Evolutionary conservation across 257 asterid genomes (phyloP), one percentile per base, ranked within the genome.

Genomic region (Fraxinus pennsylvanica): DNA sequence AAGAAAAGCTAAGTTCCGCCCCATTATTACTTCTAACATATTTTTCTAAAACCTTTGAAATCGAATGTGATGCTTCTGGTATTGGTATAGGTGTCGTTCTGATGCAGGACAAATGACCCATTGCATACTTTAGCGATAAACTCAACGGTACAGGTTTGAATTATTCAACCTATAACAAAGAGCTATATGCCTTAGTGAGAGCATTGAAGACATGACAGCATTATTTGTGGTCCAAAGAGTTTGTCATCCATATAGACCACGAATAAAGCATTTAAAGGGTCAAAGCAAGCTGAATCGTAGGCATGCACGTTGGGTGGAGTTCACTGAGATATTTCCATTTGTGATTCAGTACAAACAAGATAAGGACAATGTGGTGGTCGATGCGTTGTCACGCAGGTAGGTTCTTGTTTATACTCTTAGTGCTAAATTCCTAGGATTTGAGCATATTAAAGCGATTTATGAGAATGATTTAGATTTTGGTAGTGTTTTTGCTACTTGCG

Each of bases 131-230:
- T 17, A 50, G 77, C 13, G 39, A 45, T 8, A 25, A 25, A 36
- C 39, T 36, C 8, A 36, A 36, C 0, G 39, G 39, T 36, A 8
- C 39, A 6, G 30, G 10, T 27, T 14, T 73, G 9, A 41, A 73
- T 13, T 73, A 50, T 33, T n/a, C 66, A 21, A 47, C 67, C 33
- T 73, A 73, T 50, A 43, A 73, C 33, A 73, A 73, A 19, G 43
- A 73, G 41, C 30, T 73, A 9, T 73, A 73, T 22, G 41, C 41
- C 14, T 22, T 43, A 14, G 67, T 73, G 27, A 45, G 67, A 47
- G 67, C 38, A 9, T 73, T 43, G 41, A n/a, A 43, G 32, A 73
- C 7, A 0, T 73, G 39, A 9, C 25, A 50, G 8, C 77, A 73
- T 50, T 73, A 73, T 41, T 15, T 50, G n/a, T 73, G 77, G 1